These are phyloP conservation scores for Cupressus sempervirens DNA, from an alignment of 75 land plant species.

Conservation along the genomic window DNA sequence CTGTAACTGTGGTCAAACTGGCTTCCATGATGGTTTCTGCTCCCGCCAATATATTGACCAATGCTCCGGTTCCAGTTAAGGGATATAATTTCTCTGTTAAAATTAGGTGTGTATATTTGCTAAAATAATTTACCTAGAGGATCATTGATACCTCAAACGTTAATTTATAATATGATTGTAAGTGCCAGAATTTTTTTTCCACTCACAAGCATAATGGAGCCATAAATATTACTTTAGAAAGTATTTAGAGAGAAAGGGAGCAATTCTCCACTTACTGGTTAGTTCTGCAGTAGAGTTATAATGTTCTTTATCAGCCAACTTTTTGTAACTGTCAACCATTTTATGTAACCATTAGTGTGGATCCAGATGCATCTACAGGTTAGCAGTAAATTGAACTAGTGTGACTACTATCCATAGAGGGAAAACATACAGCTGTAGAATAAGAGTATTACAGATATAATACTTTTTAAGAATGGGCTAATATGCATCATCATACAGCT, in stretches of 20 bases:
- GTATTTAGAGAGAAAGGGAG: neutral
- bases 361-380: too few species aligned
- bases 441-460: too few species aligned
- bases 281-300: neutral
- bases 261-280: neutral
- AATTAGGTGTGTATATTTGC: constrained; percentile 45
- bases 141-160: neutral
- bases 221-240: neutral
- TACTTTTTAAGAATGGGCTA: too few species aligned
- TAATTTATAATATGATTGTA: neutral
- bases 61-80: constrained; percentile 56
- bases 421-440: too few species aligned
- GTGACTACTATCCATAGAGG: too few species aligned
- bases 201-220: neutral
- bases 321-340: neutral
- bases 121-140: neutral
- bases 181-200: neutral
- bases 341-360: too few species aligned
- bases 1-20: constrained; percentile 47
- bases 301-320: neutral
- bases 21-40: constrained; percentile 45
- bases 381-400: too few species aligned
- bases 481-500: too few species aligned
- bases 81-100: constrained; percentile 74
- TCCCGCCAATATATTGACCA: constrained; percentile 57